phyloP scores from a whole-genome alignment of 345 rosid species.

The Anacardium occidentale region DNA sequence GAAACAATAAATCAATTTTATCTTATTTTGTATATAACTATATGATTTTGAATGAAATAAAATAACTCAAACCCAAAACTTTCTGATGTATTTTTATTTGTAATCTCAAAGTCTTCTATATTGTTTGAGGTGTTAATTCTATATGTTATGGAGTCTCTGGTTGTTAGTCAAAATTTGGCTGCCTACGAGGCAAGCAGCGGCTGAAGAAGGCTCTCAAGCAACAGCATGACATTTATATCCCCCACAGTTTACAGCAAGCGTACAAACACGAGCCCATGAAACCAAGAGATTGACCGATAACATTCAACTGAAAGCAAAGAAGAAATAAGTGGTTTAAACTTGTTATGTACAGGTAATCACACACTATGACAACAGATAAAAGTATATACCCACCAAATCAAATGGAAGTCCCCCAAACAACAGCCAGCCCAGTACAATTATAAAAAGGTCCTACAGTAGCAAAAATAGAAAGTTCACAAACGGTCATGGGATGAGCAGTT shows the following conservation, averaged over 20 bases:
- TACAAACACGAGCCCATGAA: slow-evolving; percentile 55
- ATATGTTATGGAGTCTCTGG: neutral
- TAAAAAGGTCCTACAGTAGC: slow-evolving; percentile 57
- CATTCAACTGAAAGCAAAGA: slow-evolving; percentile 44
- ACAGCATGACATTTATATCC: slow-evolving; percentile 26
- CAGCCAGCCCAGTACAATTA: slow-evolving; percentile 68
- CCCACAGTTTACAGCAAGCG: slow-evolving; percentile 51
- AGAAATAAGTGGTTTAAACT: neutral
- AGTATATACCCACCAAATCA: slow-evolving; percentile 44
- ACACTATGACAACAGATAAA: neutral
- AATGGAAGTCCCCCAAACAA: slow-evolving; percentile 75
- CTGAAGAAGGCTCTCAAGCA: slow-evolving; percentile 9
- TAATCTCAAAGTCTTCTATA: too few relatives aligned
- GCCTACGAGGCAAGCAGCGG: neutral
- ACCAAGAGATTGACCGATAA: slow-evolving; percentile 52
- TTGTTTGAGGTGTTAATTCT: neutral
- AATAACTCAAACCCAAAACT: too few relatives aligned
- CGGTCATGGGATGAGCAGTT: neutral
- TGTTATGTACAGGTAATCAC: neutral
- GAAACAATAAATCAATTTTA: too few relatives aligned
- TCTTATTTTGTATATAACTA: too few relatives aligned
- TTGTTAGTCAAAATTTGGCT: slow-evolving; percentile 19
- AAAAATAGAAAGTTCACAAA: slow-evolving; percentile 13
- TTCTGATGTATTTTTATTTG: too few relatives aligned
- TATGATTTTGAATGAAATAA: too few relatives aligned